Evolutionary conservation across 345 rosid species (phyloP).

Genomic region (Erucastrum elatum): DNA sequence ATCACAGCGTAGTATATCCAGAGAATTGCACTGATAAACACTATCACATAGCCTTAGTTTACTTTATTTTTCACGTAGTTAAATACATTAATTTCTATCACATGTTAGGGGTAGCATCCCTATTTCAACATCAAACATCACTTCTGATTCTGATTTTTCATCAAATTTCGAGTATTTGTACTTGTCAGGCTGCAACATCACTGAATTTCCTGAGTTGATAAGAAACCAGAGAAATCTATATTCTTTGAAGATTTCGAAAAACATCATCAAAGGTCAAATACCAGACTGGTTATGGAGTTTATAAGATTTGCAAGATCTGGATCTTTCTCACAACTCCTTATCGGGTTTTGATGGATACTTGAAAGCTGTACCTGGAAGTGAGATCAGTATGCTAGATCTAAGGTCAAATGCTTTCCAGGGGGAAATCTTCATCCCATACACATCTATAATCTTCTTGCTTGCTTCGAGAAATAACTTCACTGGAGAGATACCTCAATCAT

Average conservation of each 20-base stretch:
- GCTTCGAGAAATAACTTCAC: too few species aligned
- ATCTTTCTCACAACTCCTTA: background rate
- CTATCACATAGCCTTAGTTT: too few species aligned
- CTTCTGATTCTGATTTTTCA: background rate
- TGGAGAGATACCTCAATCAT: too few species aligned
- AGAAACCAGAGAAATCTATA: background rate
- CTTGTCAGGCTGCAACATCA: background rate
- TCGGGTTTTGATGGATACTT: background rate
- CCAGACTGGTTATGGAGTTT: constrained; percentile 2
- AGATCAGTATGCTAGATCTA: too few species aligned
- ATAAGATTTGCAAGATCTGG: background rate
- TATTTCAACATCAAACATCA: background rate
- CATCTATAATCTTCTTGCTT: too few species aligned
- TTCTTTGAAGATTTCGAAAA: background rate
- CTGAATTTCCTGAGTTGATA: background rate
- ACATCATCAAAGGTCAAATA: background rate
- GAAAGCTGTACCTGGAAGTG: background rate
- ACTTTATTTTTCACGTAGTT: too few species aligned
- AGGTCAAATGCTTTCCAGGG: too few species aligned
- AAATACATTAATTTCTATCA: too few species aligned
- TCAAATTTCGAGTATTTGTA: background rate
- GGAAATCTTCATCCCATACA: too few species aligned
- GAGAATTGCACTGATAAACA: too few species aligned
- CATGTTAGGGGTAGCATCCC: background rate
- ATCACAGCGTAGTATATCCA: too few species aligned